Base-by-base conservation (phyloP, 1,284 basidiomycete genomes). In the Cryptococcus hybrid region DNA sequence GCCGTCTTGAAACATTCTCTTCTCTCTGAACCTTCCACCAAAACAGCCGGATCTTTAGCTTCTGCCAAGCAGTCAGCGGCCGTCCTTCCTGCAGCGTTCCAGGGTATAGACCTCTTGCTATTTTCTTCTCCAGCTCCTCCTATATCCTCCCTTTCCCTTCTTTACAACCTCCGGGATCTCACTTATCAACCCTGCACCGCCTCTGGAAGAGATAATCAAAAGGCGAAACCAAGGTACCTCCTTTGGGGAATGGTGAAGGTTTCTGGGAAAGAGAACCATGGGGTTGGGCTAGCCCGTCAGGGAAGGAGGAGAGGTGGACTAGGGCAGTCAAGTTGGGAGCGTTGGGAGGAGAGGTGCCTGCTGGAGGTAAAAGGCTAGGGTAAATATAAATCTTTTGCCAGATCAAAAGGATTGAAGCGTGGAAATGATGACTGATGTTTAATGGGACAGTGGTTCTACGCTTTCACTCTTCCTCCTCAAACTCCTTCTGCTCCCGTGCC, bases 261-360 rank as follows among this genome's bases (percentile, higher is more conserved):
- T 97, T 93, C 74, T 96, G 92, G 92, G 93, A 97, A 74, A 81
- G 92, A 54, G 92, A 95, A 64, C 92, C 93, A 2, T 93, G 86
- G 71, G 76, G 84, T 5, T 96, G 92, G 92, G 83, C 85, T 38
- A 86, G 86, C 39, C 85, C 86, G 55, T 78, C 80, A 15, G 76
- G 74, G 0, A 66, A 68, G 40, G 85, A 72, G 49, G 84, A 62
- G 82, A 88, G 57, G 77, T 89, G 46, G 64, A 85, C 87, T 39
- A 82, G 92, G 40, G 91, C 91, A 63, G 84, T 96, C 52, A 87
- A 88, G 67, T 81, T 97, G 5, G 93, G 91, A 39, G 82, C 88
- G n/a, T 89, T 96, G 72, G 91, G 90, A 9, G 86, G 84, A 12
- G 82, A 84, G 24, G 70, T 79, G 15, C 56, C 58, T 3, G 60